These are phyloP conservation scores for Ochromonadaceae sp. DNA, from an alignment of 352 stramenopile species.

Conservation along the genomic window DNA sequence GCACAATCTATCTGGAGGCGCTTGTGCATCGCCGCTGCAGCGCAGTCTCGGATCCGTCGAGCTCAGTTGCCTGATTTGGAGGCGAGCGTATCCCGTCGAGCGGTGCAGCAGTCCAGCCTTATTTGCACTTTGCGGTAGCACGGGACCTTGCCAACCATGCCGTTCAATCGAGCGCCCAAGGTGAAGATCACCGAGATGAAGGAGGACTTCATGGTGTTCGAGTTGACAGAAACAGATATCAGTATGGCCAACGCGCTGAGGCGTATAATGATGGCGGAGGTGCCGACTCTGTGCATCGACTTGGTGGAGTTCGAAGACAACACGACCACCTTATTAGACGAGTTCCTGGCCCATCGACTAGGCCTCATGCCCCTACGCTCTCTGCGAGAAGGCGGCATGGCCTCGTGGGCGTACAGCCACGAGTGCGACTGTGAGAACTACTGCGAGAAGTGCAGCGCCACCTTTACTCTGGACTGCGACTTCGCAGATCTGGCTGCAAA, in stretches of 20 bases:
- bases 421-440: conserved; percentile 80
- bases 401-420: conserved; percentile 14
- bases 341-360: conserved; percentile 93
- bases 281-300: conserved; percentile 94
- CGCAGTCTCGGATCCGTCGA: no score
- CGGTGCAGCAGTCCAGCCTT: no score
- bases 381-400: neutral
- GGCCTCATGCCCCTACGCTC: conserved; percentile 81
- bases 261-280: conserved; percentile 71
- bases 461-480: conserved; percentile 80
- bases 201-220: conserved; percentile 89
- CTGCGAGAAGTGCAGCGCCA: conserved; percentile 86
- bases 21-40: no score
- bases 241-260: conserved; percentile 90
- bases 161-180: conserved; percentile 44
- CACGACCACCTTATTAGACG: conserved; percentile 90
- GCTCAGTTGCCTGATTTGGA: no score
- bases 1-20: no score
- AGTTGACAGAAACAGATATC: conserved; percentile 87
- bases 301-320: conserved; percentile 95
- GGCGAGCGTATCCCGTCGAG: no score
- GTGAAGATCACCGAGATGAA: conserved; percentile 80
- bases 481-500: conserved; percentile 9
- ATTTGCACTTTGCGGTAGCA: no score
- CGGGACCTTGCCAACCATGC: neutral